Evolutionary conservation across 345 rosid genomes (phyloP).

Genomic region (Fremontodendron californicum): DNA sequence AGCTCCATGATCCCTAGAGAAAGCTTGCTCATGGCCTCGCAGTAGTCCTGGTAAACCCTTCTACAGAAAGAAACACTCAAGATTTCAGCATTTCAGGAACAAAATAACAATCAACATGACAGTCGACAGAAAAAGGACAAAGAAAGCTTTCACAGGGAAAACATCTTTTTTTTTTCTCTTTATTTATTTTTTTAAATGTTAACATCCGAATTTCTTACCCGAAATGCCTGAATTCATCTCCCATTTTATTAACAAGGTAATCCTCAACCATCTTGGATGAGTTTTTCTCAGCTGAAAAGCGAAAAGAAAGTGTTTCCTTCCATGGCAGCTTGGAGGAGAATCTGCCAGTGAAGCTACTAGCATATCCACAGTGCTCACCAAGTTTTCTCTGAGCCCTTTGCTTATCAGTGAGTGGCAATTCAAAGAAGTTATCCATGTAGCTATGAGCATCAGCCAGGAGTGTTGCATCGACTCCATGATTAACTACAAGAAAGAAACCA

Average conservation of each 20-base stretch:
- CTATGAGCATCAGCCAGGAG: conserved; percentile 66
- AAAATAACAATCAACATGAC: not conserved
- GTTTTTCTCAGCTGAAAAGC: conserved; percentile 43
- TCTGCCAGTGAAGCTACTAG: conserved; percentile 96
- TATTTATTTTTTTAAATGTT: not conserved
- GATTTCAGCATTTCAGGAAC: not conserved
- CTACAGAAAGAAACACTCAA: conserved; percentile 28
- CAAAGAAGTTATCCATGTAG: conserved; percentile 68
- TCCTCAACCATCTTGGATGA: conserved; percentile 45
- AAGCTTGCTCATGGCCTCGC: conserved; percentile 81
- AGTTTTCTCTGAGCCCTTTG: conserved; percentile 71
- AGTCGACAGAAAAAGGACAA: not conserved
- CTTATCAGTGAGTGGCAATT: conserved; percentile 65
- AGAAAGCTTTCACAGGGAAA: not conserved
- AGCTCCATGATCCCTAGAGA: conserved; percentile 95
- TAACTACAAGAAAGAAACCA: conserved; percentile 87
- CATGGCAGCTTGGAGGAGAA: conserved; percentile 88
- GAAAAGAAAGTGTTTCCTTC: conserved; percentile 93
- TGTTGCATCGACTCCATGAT: conserved; percentile 69
- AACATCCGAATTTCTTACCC: conserved; percentile 45
- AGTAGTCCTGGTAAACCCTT: conserved; percentile 71
- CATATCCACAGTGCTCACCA: conserved; percentile 90
- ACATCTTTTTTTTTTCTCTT: not conserved
- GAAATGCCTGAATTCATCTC: conserved; percentile 50
- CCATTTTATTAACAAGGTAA: conserved; percentile 57